Conservation (phyloP, 305 asterid species). For the Fraxinus platypoda region DNA sequence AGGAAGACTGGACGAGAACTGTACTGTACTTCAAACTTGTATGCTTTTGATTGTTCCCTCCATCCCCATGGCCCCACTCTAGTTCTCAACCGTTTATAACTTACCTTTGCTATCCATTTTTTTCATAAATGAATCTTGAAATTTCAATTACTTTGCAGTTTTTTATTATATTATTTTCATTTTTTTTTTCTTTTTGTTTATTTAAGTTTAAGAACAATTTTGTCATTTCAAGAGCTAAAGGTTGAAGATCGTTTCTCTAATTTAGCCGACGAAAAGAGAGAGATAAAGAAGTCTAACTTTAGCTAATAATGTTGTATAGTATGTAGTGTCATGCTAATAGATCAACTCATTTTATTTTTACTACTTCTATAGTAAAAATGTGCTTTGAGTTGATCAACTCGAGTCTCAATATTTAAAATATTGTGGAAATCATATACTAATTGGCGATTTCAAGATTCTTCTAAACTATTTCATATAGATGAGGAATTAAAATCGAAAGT, state of each 20-base stretch:
- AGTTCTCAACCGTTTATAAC: neutral
- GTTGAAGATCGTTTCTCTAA: neutral
- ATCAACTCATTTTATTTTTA: neutral
- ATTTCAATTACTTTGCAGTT: neutral
- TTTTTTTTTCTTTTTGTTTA: too few species aligned
- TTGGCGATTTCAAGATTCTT: neutral
- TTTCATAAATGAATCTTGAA: neutral
- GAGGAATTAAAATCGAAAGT: neutral
- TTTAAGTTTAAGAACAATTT: neutral
- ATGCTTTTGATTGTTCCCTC: neutral
- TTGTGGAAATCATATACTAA: neutral
- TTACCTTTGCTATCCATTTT: neutral
- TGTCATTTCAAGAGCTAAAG: neutral
- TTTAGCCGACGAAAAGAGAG: neutral
- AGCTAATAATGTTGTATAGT: neutral
- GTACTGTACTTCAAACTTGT: neutral
- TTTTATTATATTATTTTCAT: neutral
- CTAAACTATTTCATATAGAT: neutral
- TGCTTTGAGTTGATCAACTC: neutral
- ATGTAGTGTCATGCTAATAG: neutral
- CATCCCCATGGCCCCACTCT: neutral
- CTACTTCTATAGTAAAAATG: neutral
- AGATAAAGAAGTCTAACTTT: neutral
- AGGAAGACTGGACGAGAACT: conserved; percentile 15
- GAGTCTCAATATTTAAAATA: neutral